These are phyloP conservation scores for Entamoeba invadens DNA, from an alignment of 208 protist species.

Conservation along the genomic window DNA sequence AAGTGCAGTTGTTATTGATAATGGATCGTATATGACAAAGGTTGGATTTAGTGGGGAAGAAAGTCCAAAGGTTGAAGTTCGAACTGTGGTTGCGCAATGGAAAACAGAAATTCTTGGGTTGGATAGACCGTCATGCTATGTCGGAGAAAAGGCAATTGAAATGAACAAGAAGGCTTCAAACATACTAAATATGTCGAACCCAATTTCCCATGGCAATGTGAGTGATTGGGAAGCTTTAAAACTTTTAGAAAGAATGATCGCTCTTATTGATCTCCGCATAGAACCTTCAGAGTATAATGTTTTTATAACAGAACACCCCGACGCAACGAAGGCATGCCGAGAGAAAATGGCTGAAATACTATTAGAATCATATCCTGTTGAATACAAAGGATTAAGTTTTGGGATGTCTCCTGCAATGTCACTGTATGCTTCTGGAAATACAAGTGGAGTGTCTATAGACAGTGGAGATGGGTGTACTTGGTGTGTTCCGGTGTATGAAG, in stretches of 20 bases:
- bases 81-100: slow-evolving; percentile 76
- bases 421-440: background rate
- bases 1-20: no score
- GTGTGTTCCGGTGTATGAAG: background rate
- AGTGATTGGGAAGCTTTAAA: slow-evolving; percentile 26
- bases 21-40: slow-evolving; percentile 57
- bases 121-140: background rate
- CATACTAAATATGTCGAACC: slow-evolving; percentile 25
- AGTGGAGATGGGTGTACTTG: background rate
- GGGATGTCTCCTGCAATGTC: slow-evolving; percentile 64
- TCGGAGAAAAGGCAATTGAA: slow-evolving; percentile 33
- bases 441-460: background rate
- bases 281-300: slow-evolving; percentile 88
- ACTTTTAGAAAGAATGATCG: no score
- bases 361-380: slow-evolving; percentile 36
- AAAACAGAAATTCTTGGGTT: slow-evolving; percentile 37
- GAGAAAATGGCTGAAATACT: slow-evolving; percentile 43
- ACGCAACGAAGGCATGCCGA: slow-evolving; percentile 65
- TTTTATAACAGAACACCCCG: slow-evolving; percentile 63
- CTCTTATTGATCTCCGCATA: slow-evolving; percentile 86
- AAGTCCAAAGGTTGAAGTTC: slow-evolving; percentile 76
- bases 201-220: slow-evolving; percentile 29
- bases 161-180: slow-evolving; percentile 6
- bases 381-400: slow-evolving; percentile 65
- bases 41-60: slow-evolving; percentile 83